Conservation (phyloP, 768 basidiomycete species). For the Mycena crocata region DNA sequence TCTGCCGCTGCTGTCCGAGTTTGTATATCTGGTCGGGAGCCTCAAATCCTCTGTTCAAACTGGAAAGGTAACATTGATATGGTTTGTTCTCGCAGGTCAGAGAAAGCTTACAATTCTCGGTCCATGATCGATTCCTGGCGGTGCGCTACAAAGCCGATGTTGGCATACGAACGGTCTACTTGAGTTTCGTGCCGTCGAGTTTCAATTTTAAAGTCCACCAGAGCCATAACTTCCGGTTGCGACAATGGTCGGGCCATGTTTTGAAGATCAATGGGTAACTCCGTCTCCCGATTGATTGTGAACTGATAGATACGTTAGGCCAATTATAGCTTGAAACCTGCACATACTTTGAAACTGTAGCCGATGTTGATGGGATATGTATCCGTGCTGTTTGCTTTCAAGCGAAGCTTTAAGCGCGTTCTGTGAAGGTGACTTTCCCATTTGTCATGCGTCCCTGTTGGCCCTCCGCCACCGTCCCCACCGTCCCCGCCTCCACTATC, state of each 20-base stretch:
- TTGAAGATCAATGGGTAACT: neutral
- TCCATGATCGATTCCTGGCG: neutral
- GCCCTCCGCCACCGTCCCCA: neutral
- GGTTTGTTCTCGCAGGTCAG: neutral
- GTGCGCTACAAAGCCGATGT: no score
- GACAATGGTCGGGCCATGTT: neutral
- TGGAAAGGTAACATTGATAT: neutral
- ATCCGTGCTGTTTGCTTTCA: neutral
- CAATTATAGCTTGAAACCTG: neutral
- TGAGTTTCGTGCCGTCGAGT: no score
- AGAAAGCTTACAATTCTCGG: neutral
- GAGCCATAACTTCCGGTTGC: neutral
- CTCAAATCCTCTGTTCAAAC: neutral
- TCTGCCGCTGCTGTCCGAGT: neutral
- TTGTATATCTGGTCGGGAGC: neutral
- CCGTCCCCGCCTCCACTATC: neutral
- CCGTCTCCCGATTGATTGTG: neutral
- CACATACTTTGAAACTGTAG: constrained; percentile 6
- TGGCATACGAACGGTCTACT: no score
- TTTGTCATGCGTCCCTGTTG: neutral
- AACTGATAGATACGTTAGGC: neutral
- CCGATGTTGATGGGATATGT: constrained; percentile 2
- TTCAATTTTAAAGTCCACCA: no score
- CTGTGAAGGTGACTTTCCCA: constrained; percentile 10
- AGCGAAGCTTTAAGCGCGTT: constrained; percentile 3